phyloP scores from a whole-genome alignment of 257 asterid species.

The Solanum virginianum region DNA sequence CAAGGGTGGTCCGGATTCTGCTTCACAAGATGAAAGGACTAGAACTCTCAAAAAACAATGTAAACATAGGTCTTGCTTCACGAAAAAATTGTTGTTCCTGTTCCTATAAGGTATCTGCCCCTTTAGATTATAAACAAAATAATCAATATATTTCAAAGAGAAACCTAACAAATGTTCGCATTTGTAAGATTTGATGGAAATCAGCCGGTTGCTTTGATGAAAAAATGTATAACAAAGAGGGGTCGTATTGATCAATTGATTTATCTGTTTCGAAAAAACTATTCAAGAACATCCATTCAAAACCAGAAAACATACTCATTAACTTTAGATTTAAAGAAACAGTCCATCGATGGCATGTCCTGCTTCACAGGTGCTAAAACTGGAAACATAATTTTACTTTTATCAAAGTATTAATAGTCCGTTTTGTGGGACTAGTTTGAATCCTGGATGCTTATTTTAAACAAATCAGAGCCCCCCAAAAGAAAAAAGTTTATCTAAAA shows the following conservation, averaged over 20 bases:
- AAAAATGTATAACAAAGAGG: background rate
- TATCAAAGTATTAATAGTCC: background rate
- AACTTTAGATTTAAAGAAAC: background rate
- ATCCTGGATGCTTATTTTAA: background rate
- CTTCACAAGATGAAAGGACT: background rate
- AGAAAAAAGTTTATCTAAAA: background rate
- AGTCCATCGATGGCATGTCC: background rate
- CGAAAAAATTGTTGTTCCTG: background rate
- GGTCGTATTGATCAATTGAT: background rate
- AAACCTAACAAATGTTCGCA: background rate
- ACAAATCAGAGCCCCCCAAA: background rate
- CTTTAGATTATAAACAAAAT: background rate
- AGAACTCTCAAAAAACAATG: background rate
- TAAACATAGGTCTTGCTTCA: background rate
- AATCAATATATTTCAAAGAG: background rate
- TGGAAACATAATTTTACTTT: background rate
- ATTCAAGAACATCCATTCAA: background rate
- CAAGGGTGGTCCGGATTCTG: background rate
- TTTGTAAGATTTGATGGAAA: background rate
- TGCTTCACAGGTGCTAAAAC: background rate
- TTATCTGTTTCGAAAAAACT: background rate
- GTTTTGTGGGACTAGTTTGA: background rate
- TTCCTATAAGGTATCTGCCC: background rate
- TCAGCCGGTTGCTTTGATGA: background rate
- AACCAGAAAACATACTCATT: background rate